Evolutionary conservation across 306 rosid genomes (phyloP).

Genomic region (Biancaea sappan): DNA sequence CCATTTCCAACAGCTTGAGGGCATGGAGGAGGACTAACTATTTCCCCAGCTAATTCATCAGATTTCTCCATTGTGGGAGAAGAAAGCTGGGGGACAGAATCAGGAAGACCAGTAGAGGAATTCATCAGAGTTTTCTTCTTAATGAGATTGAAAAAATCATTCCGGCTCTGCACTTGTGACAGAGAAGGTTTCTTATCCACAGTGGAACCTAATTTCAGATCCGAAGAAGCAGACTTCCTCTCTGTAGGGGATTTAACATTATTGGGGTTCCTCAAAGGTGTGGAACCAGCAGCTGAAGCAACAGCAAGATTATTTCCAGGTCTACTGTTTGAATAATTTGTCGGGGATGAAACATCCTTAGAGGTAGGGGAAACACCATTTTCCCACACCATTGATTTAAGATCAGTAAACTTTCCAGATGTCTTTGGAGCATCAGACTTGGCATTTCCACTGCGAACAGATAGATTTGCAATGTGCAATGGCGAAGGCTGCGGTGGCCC

Average conservation of each 20-base stretch:
- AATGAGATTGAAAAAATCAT: slow-evolving; percentile 86
- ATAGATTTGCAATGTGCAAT: slow-evolving; percentile 56
- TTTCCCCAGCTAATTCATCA: slow-evolving; percentile 56
- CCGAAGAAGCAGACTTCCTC: slow-evolving; percentile 63
- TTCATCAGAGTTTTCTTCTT: slow-evolving; percentile 71
- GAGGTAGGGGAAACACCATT: slow-evolving; percentile 67
- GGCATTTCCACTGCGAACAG: slow-evolving; percentile 67
- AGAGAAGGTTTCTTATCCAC: slow-evolving; percentile 82
- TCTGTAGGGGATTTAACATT: slow-evolving; percentile 55
- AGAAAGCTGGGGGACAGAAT: slow-evolving; percentile 49
- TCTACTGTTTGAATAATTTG: slow-evolving; percentile 52
- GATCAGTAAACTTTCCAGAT: slow-evolving; percentile 91
- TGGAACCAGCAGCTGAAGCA: slow-evolving; percentile 60
- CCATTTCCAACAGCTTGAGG: slow-evolving; percentile 58
- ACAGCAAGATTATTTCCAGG: slow-evolving; percentile 61
- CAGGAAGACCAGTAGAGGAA: slow-evolving; percentile 56
- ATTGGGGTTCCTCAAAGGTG: slow-evolving; percentile 71
- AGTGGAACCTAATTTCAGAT: slow-evolving; percentile 69
- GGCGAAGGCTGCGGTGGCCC: slow-evolving; percentile 60
- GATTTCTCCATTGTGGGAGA: slow-evolving; percentile 66
- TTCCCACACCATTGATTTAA: slow-evolving; percentile 79
- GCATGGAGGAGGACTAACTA: slow-evolving; percentile 47
- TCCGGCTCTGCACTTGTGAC: slow-evolving; percentile 89
- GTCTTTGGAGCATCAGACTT: slow-evolving; percentile 79
- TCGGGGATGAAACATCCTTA: slow-evolving; percentile 78